Base-by-base conservation (phyloP, 1,284 basidiomycete genomes). In the Athelia sp. region DNA sequence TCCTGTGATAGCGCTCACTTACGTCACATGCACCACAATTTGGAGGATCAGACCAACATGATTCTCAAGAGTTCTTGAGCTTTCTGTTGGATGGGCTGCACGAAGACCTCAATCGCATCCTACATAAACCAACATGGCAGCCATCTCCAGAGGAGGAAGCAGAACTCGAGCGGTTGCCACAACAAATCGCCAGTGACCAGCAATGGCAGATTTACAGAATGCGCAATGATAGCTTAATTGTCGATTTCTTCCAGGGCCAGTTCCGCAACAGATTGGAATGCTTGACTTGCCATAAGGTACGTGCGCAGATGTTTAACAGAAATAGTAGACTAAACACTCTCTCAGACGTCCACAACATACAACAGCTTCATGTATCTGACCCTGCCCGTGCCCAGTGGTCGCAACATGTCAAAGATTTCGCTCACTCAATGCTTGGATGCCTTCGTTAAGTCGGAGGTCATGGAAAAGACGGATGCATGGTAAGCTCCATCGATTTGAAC, bases 241-340 rank as follows among this genome's bases (percentile, higher is more conserved):
- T 98, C 43, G 95, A 98, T 67, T 89, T 90, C 62, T 98, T 99
- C 75, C 96, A 98, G 70, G 97, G 96, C 3, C 96, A 98, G 68
- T 98, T 98, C 66, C 75, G 92, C 55, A 98, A 91, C 70, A 80
- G 87, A 50, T 70, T 99, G 69, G 82, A 93, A 59, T 99, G 96
- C 64, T 65, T 94, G 62, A 95, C 89, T 4, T 99, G 96, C 65
- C 76, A 81, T 56, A 92, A 93, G 69, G 93, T 93, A 53, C 52
- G 84, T 72, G 36, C 21, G n/a, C 31, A 17, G 22, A 36, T 23
- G 32, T 4, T 18, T 13, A 29, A 4, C 6, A 13, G 26, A 6
- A 29, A 6, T 29, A 13, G 26, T 13, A 6, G 26, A 29, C 26
- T 29, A n/a, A n/a, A n/a, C 40, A 55, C 47, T 46, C 52, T 52